These are phyloP conservation scores for Protomyces lactucae-debilis DNA, from an alignment of 1,139 yeast genomes.

Conservation along the genomic window DNA sequence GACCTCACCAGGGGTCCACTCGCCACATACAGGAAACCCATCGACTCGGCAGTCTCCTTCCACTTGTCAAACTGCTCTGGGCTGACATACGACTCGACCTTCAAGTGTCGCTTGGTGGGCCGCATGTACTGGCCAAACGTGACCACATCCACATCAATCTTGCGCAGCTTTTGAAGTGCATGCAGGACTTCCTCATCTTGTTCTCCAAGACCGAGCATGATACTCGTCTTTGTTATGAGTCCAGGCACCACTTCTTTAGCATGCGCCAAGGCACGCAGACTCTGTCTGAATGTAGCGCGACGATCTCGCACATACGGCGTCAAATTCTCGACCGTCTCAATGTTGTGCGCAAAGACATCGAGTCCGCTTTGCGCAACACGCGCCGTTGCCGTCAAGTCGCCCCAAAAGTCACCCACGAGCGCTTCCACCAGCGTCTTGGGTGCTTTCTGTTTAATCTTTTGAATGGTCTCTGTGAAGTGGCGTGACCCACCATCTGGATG, in stretches of 20 bases:
- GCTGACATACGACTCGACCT: slow-evolving; percentile 90
- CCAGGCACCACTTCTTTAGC: slow-evolving; percentile 76
- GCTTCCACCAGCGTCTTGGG: slow-evolving; percentile 91
- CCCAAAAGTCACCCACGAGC: slow-evolving; percentile 91
- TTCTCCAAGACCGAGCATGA: slow-evolving; percentile 97
- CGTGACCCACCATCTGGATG: slow-evolving; percentile 86
- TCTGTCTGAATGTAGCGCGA: slow-evolving; percentile 90
- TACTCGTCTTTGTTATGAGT: slow-evolving; percentile 82
- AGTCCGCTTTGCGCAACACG: slow-evolving; percentile 79
- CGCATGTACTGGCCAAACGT: slow-evolving; percentile 98
- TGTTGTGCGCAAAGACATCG: slow-evolving; percentile 94
- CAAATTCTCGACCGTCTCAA: slow-evolving; percentile 91
- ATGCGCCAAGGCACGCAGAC: slow-evolving; percentile 65
- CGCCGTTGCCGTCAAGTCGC: slow-evolving; percentile 75
- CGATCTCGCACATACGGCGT: slow-evolving; percentile 96
- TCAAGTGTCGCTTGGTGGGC: slow-evolving; percentile 97
- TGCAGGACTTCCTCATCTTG: slow-evolving; percentile 80
- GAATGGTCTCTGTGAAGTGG: slow-evolving; percentile 85
- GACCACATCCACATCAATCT: slow-evolving; percentile 79
- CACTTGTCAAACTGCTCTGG: slow-evolving; percentile 94
- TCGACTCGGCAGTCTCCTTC: slow-evolving; percentile 78
- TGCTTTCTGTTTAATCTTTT: slow-evolving; percentile 75
- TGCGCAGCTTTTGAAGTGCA: slow-evolving; percentile 66
- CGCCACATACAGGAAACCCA: slow-evolving; percentile 95
- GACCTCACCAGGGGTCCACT: slow-evolving; percentile 96